These are phyloP conservation scores for Taiozyma sp. DNA, from an alignment of 1,139 yeast genomes.

Conservation along the genomic window DNA sequence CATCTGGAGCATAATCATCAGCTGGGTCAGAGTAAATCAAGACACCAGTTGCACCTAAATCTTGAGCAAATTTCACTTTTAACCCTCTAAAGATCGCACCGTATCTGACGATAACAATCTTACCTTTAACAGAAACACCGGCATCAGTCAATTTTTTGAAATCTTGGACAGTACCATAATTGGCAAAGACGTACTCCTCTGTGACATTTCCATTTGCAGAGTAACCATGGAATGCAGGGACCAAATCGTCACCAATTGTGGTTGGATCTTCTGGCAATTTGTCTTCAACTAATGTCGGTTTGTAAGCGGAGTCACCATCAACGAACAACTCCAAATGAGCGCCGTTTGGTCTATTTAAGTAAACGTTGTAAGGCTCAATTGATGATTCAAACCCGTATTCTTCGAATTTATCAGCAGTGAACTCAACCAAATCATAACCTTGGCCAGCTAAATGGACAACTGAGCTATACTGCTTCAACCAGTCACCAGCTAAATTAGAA, in stretches of 20 bases:
- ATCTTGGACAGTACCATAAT: conserved; percentile 56
- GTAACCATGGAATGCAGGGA: conserved; percentile 67
- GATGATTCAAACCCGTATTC: conserved; percentile 55
- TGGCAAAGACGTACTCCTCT: conserved; percentile 53
- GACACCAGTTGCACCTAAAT: conserved; percentile 56
- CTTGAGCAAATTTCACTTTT: conserved; percentile 66
- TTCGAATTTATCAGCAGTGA: conserved; percentile 57
- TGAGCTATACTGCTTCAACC: conserved; percentile 54
- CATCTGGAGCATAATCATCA: conserved; percentile 47
- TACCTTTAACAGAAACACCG: conserved; percentile 45
- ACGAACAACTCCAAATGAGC: conserved; percentile 44
- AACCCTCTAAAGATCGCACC: conserved; percentile 61
- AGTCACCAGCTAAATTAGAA: conserved; percentile 46
- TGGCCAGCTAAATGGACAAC: conserved; percentile 74
- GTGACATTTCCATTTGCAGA: conserved; percentile 68
- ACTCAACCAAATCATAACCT: conserved; percentile 56
- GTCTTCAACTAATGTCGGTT: conserved; percentile 71
- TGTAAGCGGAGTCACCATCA: conserved; percentile 38
- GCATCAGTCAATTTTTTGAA: conserved; percentile 39
- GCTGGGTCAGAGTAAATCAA: conserved; percentile 63
- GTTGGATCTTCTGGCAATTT: conserved; percentile 66
- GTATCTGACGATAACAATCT: conserved; percentile 56
- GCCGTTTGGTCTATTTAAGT: conserved; percentile 56
- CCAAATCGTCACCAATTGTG: conserved; percentile 43
- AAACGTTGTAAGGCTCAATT: conserved; percentile 56